A percentile compares a stretch with the other conserved stretches of the same genome.
Conservation (phyloP, 176 grass and related monocot genomes). For the Triticum dicoccoides region DNA sequence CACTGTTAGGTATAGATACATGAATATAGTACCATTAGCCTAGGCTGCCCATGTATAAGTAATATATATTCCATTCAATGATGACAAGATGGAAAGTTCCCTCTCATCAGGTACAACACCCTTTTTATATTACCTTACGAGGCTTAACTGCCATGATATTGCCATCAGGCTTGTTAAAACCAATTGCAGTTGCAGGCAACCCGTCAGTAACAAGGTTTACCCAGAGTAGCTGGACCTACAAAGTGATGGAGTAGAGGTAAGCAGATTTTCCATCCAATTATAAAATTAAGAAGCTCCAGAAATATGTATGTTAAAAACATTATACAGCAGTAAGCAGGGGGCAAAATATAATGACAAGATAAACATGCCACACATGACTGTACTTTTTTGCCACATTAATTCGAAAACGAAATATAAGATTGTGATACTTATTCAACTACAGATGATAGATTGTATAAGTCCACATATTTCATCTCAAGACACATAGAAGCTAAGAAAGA, state of each 20-base stretch:
- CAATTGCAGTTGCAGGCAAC: constrained; percentile 96
- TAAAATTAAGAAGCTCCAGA: not conserved
- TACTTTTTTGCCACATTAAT: not conserved
- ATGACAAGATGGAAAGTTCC: not conserved
- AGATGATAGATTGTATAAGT: constrained; percentile 12
- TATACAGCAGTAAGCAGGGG: not conserved
- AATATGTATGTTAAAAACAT: not conserved
- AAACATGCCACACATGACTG: not conserved
- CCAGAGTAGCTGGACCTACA: constrained; percentile 97
- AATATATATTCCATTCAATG: not conserved
- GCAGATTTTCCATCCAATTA: not conserved
- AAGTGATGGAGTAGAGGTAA: constrained; percentile 12
- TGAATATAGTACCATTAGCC: not conserved
- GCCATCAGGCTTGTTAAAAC: constrained; percentile 94
- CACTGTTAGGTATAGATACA: not conserved
- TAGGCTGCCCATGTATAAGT: not conserved
- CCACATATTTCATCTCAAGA: not conserved
- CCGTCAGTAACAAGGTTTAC: constrained; percentile 99
- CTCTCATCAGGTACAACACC: not conserved
- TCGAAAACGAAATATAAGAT: not conserved
- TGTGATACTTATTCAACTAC: not conserved
- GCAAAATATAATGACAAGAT: constrained; percentile 1
- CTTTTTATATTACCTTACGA: constrained; percentile 67
- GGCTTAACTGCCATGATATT: constrained; percentile 91
- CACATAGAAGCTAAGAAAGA: not conserved